These are phyloP conservation scores for Apiotrichum gamsii DNA, from an alignment of 1,284 basidiomycete genomes.

Conservation along the genomic window DNA sequence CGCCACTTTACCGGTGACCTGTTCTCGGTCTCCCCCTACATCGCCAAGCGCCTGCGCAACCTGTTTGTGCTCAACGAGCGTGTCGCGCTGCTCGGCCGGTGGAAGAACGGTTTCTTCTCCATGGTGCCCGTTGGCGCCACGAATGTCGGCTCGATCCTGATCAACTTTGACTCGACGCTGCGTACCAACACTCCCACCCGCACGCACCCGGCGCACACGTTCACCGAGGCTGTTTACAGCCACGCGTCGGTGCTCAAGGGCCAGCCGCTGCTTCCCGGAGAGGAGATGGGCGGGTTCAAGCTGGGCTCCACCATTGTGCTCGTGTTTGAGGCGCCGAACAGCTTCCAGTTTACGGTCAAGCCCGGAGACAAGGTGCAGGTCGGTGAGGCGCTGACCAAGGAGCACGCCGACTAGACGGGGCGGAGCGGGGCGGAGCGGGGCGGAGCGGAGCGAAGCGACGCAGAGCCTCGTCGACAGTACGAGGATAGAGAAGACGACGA, in stretches of 20 bases:
- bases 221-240: conserved; percentile 83
- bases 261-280: conserved; percentile 76
- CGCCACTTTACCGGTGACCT: conserved; percentile 95
- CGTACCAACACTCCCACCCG: conserved; percentile 73
- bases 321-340: conserved; percentile 86
- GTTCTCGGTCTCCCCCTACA: conserved; percentile 94
- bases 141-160: conserved; percentile 92
- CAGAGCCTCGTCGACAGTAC: too few relatives aligned
- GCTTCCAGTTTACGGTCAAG: conserved; percentile 74
- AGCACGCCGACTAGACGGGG: too few relatives aligned
- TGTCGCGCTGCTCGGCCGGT: conserved; percentile 89
- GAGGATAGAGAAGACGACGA: too few relatives aligned
- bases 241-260: conserved; percentile 78
- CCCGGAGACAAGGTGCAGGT: conserved; percentile 83
- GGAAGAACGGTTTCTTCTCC: conserved; percentile 91
- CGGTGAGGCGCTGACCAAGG: conserved; percentile 57
- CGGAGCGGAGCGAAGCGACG: too few relatives aligned
- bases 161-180: conserved; percentile 90
- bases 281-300: conserved; percentile 97
- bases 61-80: conserved; percentile 96
- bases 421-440: too few relatives aligned
- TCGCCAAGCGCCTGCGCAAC: conserved; percentile 85
- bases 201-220: conserved; percentile 74
- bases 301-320: conserved; percentile 94
- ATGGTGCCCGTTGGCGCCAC: conserved; percentile 98